Percentiles rank a stretch among this genome's conserved stretches.
These are phyloP conservation scores for Sclerospora graminicola DNA, from an alignment of 352 stramenopile species.

Conservation along the genomic window DNA sequence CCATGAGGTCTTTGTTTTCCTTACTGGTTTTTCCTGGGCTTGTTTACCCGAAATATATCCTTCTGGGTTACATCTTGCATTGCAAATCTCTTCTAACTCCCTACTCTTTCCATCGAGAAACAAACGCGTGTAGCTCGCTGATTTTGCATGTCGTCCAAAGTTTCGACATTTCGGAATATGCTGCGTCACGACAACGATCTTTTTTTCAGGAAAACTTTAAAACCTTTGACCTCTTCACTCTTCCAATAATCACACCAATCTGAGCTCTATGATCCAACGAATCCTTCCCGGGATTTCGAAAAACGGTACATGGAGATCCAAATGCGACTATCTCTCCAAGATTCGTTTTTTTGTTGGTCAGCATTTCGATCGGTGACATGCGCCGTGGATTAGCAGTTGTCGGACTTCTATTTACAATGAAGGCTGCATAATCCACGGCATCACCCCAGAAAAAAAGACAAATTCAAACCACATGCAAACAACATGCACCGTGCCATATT, in stretches of 20 bases:
- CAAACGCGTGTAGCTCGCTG: neutral
- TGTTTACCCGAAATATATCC: no score
- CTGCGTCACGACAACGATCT: neutral
- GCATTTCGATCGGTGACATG: conserved; percentile 2
- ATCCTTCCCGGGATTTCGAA: conserved; percentile 1
- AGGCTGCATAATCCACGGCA: conserved; percentile 14
- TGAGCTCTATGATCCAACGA: neutral
- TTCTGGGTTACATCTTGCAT: no score
- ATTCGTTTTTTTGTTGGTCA: neutral
- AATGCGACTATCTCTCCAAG: conserved; percentile 9
- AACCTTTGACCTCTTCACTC: neutral
- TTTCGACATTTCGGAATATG: neutral
- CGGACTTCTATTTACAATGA: conserved; percentile 18
- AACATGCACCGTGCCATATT: conserved; percentile 24
- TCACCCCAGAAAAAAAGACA: conserved; percentile 19
- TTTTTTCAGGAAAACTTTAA: neutral
- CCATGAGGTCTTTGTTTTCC: no score
- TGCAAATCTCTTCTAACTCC: no score
- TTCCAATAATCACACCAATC: neutral
- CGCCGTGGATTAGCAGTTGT: conserved; percentile 8
- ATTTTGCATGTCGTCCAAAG: neutral
- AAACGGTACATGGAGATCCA: conserved; percentile 4
- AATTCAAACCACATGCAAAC: conserved; percentile 10
- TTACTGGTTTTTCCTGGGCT: no score
- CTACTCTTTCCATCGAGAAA: no score